Evolutionary conservation across 331 rosid species (phyloP), one percentile per base, ranked within the genome.

Genomic region (Acacia pycnantha): DNA sequence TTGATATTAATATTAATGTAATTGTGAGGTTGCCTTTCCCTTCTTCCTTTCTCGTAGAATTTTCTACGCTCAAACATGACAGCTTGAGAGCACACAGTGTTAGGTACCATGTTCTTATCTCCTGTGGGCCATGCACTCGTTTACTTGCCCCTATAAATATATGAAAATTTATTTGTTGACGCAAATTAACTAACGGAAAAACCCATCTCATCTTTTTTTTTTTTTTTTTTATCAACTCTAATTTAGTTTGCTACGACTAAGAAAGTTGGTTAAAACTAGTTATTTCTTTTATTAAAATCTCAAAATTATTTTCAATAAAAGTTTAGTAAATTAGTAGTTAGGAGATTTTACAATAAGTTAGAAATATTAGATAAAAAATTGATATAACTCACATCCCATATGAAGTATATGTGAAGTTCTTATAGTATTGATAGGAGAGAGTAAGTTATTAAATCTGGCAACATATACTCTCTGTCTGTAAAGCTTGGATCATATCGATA

Each of bases 51-150:
- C 43, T 43, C 6, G 31, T 24, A 27, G 33, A 9, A 46, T 74
- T 77, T 77, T 66, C 53, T 18, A 26, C 24, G 77, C 75, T 65
- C 70, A 18, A 65, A 58, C 59, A 66, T 77, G 83, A 74, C 87
- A 68, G 68, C 69, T 68, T 46, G 80, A 81, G 78, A 54, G 58
- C 41, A 69, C 41, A 69, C 77, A 64, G 74, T 48, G 82, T 75
- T 78, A 70, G 84, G 70, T 84, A 74, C 44, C 56, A 0, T 29
- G 76, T 73, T 79, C 77, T 76, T 71, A 14, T 82, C 86, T 73
- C 24, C 2, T 67, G 77, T 29, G 89, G 86, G 81, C 44, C 86
- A 46, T 70, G 43, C 71, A 4, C 70, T 29, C 10, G 21, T 11
- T 62, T 62, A 14, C 69, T 27, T 62, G 69, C 40, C 19, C 68